phyloP scores from a whole-genome alignment of 768 basidiomycete genomes.

The Russula sp. region DNA sequence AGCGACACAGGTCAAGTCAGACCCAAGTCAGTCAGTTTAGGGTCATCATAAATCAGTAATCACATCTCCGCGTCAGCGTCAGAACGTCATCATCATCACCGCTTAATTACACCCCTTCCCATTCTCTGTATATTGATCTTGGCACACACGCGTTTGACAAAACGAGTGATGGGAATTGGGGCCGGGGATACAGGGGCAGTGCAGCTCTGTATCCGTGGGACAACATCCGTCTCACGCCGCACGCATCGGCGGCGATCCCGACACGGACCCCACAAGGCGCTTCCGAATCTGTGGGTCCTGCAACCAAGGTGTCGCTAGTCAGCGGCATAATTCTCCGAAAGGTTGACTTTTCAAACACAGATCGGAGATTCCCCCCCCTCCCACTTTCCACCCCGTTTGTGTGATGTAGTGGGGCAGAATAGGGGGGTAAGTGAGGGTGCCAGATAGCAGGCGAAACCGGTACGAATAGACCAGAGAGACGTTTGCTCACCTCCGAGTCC shows the following conservation, averaged over 20 bases:
- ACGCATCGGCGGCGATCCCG: conserved; percentile 15
- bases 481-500: conserved; percentile 18
- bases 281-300: conserved; percentile 19
- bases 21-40: neutral
- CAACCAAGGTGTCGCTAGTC: neutral
- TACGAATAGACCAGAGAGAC: neutral
- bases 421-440: neutral
- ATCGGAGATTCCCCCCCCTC: neutral
- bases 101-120: neutral
- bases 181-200: neutral
- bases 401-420: neutral
- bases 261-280: conserved; percentile 12
- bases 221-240: conserved; percentile 1
- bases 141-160: neutral
- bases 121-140: neutral
- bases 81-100: conserved; percentile 1
- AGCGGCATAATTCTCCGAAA: neutral
- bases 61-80: conserved; percentile 7
- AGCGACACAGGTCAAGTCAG: conserved; percentile 7
- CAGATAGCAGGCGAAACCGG: too few relatives aligned
- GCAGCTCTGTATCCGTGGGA: neutral
- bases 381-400: neutral
- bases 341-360: neutral
- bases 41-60: conserved; percentile 1
- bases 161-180: neutral